Conservation (phyloP, 129 eudicot genomes). For the Escallonia herrerae region DNA sequence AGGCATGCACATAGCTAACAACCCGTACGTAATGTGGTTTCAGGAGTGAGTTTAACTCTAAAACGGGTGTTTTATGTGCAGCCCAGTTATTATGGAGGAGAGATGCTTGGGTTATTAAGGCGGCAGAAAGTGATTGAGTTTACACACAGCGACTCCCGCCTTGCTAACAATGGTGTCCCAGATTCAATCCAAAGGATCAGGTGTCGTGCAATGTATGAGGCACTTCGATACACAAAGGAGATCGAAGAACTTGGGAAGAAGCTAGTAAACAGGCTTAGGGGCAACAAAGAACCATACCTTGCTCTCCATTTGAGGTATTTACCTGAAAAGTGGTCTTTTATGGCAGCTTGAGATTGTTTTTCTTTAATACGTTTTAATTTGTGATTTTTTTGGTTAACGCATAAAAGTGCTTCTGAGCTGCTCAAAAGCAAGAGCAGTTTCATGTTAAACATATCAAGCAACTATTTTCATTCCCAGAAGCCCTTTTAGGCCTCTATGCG, state of each 20-base stretch:
- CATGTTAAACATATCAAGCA: too few relatives aligned
- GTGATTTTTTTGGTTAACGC: too few relatives aligned
- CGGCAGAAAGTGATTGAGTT: slow-evolving; percentile 36
- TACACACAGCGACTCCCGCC: slow-evolving; percentile 48
- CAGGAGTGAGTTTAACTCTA: not conserved
- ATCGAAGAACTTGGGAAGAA: slow-evolving; percentile 33
- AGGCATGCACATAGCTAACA: slow-evolving; percentile 31
- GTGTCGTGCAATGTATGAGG: slow-evolving; percentile 65
- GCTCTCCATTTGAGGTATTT: slow-evolving; percentile 61
- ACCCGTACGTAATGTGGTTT: too few relatives aligned
- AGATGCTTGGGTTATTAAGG: slow-evolving; percentile 33
- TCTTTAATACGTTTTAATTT: too few relatives aligned
- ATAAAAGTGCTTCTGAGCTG: too few relatives aligned
- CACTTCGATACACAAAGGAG: slow-evolving; percentile 36
- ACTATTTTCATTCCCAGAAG: too few relatives aligned
- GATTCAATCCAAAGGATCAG: slow-evolving; percentile 56
- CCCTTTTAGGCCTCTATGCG: too few relatives aligned
- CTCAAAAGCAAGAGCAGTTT: too few relatives aligned
- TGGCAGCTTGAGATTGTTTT: too few relatives aligned
- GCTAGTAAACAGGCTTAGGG: slow-evolving; percentile 30
- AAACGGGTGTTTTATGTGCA: slow-evolving; percentile 18
- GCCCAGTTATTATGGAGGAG: slow-evolving; percentile 49
- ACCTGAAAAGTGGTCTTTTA: too few relatives aligned
- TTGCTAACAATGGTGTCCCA: slow-evolving; percentile 54
- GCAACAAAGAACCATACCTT: slow-evolving; percentile 39